Percentiles rank a stretch among this genome's conserved stretches.
These are phyloP conservation scores for Circinella minor DNA, from an alignment of 371 early-diverging fungal genomes.

Conservation along the genomic window DNA sequence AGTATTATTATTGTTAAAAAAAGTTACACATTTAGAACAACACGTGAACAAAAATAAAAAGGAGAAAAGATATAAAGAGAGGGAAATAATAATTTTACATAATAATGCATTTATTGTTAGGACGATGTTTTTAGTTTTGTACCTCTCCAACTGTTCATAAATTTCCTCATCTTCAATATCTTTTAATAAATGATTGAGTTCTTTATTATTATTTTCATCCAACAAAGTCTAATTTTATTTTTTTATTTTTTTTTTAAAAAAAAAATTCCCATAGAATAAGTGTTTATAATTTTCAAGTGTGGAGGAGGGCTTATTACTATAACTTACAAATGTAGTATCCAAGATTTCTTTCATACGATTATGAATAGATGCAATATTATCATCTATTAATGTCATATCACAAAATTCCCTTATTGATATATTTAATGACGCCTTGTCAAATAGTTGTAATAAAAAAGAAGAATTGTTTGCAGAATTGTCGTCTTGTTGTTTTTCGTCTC, in stretches of 20 bases:
- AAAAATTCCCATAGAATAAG: too few species aligned
- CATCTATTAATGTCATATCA: conserved; percentile 31
- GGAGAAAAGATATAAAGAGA: too few species aligned
- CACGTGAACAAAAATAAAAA: not conserved
- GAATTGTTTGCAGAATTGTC: not conserved
- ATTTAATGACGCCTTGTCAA: not conserved
- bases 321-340: conserved; percentile 19
- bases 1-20: too few species aligned
- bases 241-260: too few species aligned
- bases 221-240: not conserved
- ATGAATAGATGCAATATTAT: conserved; percentile 30
- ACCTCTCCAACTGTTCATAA: not conserved
- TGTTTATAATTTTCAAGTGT: too few species aligned
- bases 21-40: not conserved
- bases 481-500: conserved; percentile 17
- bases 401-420: conserved; percentile 33
- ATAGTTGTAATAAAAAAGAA: conserved; percentile 13
- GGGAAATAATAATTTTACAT: not conserved
- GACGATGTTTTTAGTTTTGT: not conserved
- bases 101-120: not conserved
- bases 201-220: not conserved
- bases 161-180: not conserved
- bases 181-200: not conserved
- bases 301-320: too few species aligned
- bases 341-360: conserved; percentile 31